A percentile compares a stretch with the other conserved stretches of the same genome.
These are phyloP conservation scores for Pezicula rhizophila DNA, from an alignment of 2,329 filamentous ascomycete species.

Conservation along the genomic window DNA sequence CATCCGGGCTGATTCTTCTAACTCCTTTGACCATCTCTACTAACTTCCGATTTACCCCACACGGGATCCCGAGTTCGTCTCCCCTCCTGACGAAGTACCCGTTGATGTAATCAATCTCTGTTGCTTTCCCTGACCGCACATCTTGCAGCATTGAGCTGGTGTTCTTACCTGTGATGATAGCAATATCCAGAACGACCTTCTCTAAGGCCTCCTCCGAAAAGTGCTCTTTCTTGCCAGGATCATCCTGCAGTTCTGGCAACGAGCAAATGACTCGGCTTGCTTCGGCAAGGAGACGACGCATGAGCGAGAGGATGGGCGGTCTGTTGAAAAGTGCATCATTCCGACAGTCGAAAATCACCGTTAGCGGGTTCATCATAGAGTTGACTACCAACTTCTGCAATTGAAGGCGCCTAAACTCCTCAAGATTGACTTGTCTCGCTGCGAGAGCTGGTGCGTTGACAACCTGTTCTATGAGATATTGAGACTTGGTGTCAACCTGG, in stretches of 20 bases:
- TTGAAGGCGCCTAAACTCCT: conserved; percentile 55
- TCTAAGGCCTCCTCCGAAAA: conserved; percentile 29
- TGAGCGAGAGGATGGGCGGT: conserved; percentile 47
- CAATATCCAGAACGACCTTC: conserved; percentile 41
- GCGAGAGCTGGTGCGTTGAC: conserved; percentile 37
- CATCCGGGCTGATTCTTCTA: conserved; percentile 26
- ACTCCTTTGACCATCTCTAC: conserved; percentile 37
- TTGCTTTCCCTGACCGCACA: conserved; percentile 41
- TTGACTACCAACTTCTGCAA: conserved; percentile 84
- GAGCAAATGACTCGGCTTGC: conserved; percentile 64
- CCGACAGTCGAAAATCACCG: conserved; percentile 65
- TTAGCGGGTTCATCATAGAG: conserved; percentile 77
- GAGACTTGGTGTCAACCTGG: conserved; percentile 1
- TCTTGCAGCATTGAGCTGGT: conserved; percentile 60
- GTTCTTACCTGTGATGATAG: conserved; percentile 44
- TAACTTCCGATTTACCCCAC: conserved; percentile 35
- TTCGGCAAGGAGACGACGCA: conserved; percentile 68
- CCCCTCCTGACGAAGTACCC: conserved; percentile 41
- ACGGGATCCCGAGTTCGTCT: conserved; percentile 22
- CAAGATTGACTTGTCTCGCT: conserved; percentile 32
- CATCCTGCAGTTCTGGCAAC: conserved; percentile 35
- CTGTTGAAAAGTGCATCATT: conserved; percentile 73
- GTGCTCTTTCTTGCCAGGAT: conserved; percentile 19
- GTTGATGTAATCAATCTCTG: conserved; percentile 54
- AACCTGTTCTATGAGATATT: conserved; percentile 34